Evolutionary conservation across 1,284 basidiomycete species (phyloP), one percentile per base, ranked within the genome.

Genomic region (Earliella scabrosa): DNA sequence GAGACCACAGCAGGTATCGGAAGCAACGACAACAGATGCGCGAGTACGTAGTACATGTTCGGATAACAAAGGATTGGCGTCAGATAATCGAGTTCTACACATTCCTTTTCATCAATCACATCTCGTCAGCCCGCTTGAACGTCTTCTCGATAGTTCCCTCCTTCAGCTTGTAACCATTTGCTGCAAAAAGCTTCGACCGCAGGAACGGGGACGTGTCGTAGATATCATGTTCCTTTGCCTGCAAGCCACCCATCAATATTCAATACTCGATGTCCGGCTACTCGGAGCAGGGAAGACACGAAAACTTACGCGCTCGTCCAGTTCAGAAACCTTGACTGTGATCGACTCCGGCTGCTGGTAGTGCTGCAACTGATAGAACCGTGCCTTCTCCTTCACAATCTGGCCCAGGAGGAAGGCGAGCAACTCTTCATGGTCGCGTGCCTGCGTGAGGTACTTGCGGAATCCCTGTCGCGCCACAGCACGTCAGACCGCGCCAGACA

Each of bases 381-480:
- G 87, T 32, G 93, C 93, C 68, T 93, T 94, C 69, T 98, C 96
- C 76, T 99, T 99, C 75, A 99, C 82, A 51, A 98, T 80, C 59
- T 95, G 90, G 38, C 97, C 97, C 21, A 99, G 87, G 59, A 99
- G 77, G 85, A 98, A 99, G 2, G 94, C 84, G 29, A 99, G 82
- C 54, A 99, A 76, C 73, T 99, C 97, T 73, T 99, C 95, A 73
- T 97, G 90, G 70, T 99, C 97, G 56, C 88, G 87, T 13, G 95
- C 90, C 68, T 96, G 92, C 46, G 95, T 94, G 43, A 99, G 83
- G 72, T 99, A 99, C 75, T 98, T 98, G 60, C 97, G 86, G 89
- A 98, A 97, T 53, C 93, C 88, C 92, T 95, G 45, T 55, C 58
- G 51, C 50, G 45, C 35, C 18, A 43, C 41, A 43, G 13, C 24